These are phyloP conservation scores for Centaurea solstitialis DNA, from an alignment of 129 eudicot genomes.

Conservation along the genomic window DNA sequence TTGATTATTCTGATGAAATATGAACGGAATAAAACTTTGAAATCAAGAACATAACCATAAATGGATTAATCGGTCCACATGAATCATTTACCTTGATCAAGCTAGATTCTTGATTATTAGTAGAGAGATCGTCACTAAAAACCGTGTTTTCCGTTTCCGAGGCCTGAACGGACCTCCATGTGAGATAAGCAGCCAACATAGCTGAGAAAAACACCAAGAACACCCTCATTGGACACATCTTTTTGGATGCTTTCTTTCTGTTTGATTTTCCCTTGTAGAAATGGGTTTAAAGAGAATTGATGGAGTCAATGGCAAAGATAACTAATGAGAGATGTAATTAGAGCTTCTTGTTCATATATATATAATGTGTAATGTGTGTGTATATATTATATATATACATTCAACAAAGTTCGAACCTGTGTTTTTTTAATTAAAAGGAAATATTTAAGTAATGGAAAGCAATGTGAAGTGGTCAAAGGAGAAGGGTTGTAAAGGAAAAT, in stretches of 20 bases:
- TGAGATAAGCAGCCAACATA: background rate
- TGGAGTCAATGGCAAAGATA: background rate
- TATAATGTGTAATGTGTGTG: background rate
- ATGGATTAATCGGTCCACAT: background rate
- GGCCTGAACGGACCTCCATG: background rate
- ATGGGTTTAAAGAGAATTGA: background rate
- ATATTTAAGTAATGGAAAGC: background rate
- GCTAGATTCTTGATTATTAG: constrained; percentile 16
- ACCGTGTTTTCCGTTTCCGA: background rate
- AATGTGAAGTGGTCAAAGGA: background rate
- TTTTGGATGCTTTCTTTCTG: background rate
- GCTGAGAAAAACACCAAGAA: constrained; percentile 2
- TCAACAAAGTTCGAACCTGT: background rate
- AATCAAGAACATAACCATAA: background rate
- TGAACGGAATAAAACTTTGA: background rate
- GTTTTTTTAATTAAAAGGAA: background rate
- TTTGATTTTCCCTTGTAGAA: background rate
- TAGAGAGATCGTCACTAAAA: constrained; percentile 18
- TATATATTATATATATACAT: background rate
- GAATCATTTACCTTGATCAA: constrained; percentile 25
- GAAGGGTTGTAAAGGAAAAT: background rate
- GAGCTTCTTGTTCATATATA: background rate
- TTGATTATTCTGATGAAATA: background rate
- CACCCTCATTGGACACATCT: constrained; percentile 3
- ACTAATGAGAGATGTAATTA: background rate